Conservation (phyloP, 2,329 filamentous ascomycete species). For the Talaromyces rugulosus region DNA sequence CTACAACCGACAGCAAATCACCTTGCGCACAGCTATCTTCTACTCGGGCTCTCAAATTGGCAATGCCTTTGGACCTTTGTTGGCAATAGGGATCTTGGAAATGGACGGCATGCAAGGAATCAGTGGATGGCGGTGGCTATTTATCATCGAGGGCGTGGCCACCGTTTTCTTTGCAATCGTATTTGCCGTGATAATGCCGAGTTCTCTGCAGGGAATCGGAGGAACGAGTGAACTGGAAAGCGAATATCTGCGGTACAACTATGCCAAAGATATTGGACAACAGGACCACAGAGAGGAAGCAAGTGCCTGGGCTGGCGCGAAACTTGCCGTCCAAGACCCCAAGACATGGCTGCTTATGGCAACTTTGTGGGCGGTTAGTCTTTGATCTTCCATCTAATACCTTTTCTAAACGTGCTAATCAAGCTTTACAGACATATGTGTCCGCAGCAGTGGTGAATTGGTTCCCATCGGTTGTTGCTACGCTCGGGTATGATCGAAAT, state of each 20-base stretch:
- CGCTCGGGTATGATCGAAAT: constrained; percentile 42
- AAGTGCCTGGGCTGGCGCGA: constrained; percentile 23
- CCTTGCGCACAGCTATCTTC: constrained; percentile 28
- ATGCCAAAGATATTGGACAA: constrained; percentile 26
- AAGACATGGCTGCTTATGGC: constrained; percentile 37
- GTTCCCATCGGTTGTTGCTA: constrained; percentile 42
- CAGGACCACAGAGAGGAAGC: constrained; percentile 19
- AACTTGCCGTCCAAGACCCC: constrained; percentile 28
- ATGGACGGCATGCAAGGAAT: constrained; percentile 36
- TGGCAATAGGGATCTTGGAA: constrained; percentile 28
- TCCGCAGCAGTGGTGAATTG: constrained; percentile 41
- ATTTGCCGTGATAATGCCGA: constrained; percentile 56
- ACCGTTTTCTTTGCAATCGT: constrained; percentile 31
- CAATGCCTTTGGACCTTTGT: constrained; percentile 40
- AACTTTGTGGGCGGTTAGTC: constrained; percentile 22
- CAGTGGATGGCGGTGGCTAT: constrained; percentile 46
- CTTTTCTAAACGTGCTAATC: neutral
- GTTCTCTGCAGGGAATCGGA: constrained; percentile 41
- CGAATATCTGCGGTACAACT: constrained; percentile 38
- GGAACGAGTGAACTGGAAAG: constrained; percentile 31
- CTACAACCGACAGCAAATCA: constrained; percentile 48
- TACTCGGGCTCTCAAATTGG: constrained; percentile 42
- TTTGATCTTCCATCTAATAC: constrained; percentile 23
- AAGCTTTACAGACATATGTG: constrained; percentile 33
- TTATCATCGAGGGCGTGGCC: constrained; percentile 44